Evolutionary conservation across 805 yeast species (phyloP).

Genomic region (Zygoascus flipseniorum): DNA sequence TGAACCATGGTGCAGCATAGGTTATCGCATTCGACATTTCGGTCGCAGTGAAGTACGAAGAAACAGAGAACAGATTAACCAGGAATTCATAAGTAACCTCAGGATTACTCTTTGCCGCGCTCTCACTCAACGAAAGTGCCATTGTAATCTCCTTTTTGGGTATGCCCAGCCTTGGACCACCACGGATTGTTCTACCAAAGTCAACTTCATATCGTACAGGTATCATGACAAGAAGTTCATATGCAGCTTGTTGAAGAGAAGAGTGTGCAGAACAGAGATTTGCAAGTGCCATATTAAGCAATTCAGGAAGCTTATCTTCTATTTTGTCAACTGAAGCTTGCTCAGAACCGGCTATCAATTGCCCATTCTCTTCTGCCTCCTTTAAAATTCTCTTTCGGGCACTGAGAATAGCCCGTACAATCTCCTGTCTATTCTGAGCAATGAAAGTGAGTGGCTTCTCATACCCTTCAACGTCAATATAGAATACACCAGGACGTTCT

Average conservation of each 20-base stretch:
- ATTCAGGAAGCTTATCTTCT: slow-evolving; percentile 45
- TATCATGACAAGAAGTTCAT: slow-evolving; percentile 51
- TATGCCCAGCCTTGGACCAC: slow-evolving; percentile 52
- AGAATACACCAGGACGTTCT: slow-evolving; percentile 36
- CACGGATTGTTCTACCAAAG: slow-evolving; percentile 47
- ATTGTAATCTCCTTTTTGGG: slow-evolving; percentile 61
- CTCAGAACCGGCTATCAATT: background rate
- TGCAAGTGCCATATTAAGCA: slow-evolving; percentile 56
- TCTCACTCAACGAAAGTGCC: slow-evolving; percentile 46
- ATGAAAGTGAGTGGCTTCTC: slow-evolving; percentile 5
- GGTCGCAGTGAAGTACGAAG: slow-evolving; percentile 19
- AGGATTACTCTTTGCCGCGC: slow-evolving; percentile 51
- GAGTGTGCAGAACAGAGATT: slow-evolving; percentile 56
- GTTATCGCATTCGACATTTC: slow-evolving; percentile 33
- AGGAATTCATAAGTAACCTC: slow-evolving; percentile 51
- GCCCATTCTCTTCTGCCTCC: slow-evolving; percentile 1
- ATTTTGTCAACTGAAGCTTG: background rate
- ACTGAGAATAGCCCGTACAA: slow-evolving; percentile 16
- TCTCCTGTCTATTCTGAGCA: slow-evolving; percentile 13
- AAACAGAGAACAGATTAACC: slow-evolving; percentile 42
- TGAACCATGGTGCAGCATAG: slow-evolving; percentile 67
- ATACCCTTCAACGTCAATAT: slow-evolving; percentile 26
- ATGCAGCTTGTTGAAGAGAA: slow-evolving; percentile 55
- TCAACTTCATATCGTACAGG: slow-evolving; percentile 52
- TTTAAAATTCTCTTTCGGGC: slow-evolving; percentile 10